phyloP scores from a whole-genome alignment of 352 stramenopile species.

The Phytophthora sp. region DNA sequence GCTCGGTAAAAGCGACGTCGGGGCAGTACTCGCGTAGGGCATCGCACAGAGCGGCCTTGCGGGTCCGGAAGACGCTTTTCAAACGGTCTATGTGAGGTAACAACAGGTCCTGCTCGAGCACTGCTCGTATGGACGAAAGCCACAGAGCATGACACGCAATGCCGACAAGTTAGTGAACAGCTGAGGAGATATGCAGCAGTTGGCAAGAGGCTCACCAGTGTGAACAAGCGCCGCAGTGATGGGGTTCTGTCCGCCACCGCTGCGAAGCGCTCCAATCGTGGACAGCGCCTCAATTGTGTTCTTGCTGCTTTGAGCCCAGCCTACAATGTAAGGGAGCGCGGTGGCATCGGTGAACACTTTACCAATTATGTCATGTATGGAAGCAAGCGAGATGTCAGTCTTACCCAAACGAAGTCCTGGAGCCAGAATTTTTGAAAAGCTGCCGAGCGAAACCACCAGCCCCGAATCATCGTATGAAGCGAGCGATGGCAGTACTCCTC shows the following conservation, averaged over 20 bases:
- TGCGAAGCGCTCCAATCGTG: conserved; percentile 84
- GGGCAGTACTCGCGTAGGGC: conserved; percentile 49
- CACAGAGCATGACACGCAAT: conserved; percentile 10
- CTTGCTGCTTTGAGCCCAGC: conserved; percentile 67
- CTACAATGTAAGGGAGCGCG: conserved; percentile 19
- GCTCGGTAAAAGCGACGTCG: conserved; percentile 58
- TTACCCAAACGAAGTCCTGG: conserved; percentile 90
- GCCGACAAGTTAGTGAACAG: conserved; percentile 3
- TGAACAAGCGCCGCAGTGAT: conserved; percentile 88
- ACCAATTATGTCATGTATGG: neutral
- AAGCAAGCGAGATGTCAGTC: neutral
- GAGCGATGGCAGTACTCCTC: conserved; percentile 54
- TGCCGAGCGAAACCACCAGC: conserved; percentile 86
- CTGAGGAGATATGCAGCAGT: conserved; percentile 5
- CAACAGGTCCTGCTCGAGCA: conserved; percentile 62
- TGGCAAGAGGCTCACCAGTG: conserved; percentile 45
- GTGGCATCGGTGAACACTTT: neutral
- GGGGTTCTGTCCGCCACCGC: conserved; percentile 90
- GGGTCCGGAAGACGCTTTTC: conserved; percentile 42
- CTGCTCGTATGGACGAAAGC: conserved; percentile 38
- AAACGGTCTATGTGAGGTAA: conserved; percentile 57
- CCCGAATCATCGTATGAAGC: conserved; percentile 72
- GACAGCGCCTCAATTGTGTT: conserved; percentile 66
- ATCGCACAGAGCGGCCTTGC: conserved; percentile 57
- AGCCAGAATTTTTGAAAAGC: conserved; percentile 96